These are phyloP conservation scores for Tetrapisispora iriomotensis DNA, from an alignment of 805 yeast genomes.

Conservation along the genomic window DNA sequence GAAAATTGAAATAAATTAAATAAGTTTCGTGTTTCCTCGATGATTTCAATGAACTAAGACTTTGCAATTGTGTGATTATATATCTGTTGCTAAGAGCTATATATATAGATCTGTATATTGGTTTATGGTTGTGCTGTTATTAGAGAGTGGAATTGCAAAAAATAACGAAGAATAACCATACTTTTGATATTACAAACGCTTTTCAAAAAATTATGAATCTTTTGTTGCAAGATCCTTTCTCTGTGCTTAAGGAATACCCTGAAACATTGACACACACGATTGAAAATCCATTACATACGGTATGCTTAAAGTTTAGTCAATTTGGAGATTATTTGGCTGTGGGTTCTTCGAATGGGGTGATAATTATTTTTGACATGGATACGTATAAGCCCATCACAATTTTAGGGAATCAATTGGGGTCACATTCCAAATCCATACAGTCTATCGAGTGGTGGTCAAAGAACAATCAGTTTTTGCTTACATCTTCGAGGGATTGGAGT, in stretches of 20 bases:
- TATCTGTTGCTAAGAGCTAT: too few relatives aligned
- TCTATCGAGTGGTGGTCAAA: constrained; percentile 65
- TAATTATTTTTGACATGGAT: constrained; percentile 64
- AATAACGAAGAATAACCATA: too few relatives aligned
- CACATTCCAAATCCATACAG: constrained; percentile 66
- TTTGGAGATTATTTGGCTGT: constrained; percentile 82
- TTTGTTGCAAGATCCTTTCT: constrained; percentile 78
- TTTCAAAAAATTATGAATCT: constrained; percentile 37
- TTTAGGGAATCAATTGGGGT: constrained; percentile 41
- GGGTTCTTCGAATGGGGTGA: constrained; percentile 65
- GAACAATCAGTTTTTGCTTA: constrained; percentile 52
- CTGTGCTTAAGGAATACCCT: constrained; percentile 86
- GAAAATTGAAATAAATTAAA: too few relatives aligned
- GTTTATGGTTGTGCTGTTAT: too few relatives aligned
- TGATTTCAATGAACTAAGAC: too few relatives aligned
- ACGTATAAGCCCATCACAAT: constrained; percentile 34
- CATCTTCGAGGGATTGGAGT: constrained; percentile 75
- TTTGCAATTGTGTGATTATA: too few relatives aligned
- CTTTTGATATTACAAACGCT: too few relatives aligned
- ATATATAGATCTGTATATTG: too few relatives aligned
- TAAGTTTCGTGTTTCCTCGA: too few relatives aligned
- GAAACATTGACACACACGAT: constrained; percentile 68
- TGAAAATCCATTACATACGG: constrained; percentile 50
- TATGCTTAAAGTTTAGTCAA: constrained; percentile 55
- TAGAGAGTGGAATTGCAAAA: too few relatives aligned